These are phyloP conservation scores for Xylariaceae sp. DNA, from an alignment of 2,329 filamentous ascomycete species.

Conservation along the genomic window DNA sequence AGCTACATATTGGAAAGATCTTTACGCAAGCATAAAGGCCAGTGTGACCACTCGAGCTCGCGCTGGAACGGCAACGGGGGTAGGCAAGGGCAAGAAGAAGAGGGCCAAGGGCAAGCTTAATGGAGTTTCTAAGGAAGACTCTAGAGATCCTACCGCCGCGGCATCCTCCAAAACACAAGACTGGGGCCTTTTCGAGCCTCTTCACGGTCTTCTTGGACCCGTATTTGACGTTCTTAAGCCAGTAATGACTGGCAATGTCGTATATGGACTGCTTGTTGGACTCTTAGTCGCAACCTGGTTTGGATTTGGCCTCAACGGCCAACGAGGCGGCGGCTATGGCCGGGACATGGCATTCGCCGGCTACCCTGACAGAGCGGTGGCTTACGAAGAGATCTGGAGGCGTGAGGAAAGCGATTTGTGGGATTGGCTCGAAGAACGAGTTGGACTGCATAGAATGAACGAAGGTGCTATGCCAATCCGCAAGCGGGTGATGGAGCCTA, in stretches of 20 bases:
- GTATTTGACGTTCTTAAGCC: conserved; percentile 67
- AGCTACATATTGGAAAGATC: conserved; percentile 73
- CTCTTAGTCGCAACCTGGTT: conserved; percentile 75
- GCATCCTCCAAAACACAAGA: conserved; percentile 42
- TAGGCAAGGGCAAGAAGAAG: conserved; percentile 59
- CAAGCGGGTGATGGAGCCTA: conserved; percentile 51
- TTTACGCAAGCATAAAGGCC: conserved; percentile 71
- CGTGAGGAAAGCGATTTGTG: conserved; percentile 85
- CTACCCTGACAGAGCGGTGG: conserved; percentile 67
- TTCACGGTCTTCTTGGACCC: conserved; percentile 68
- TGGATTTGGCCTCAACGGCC: conserved; percentile 53
- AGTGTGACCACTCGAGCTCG: conserved; percentile 67
- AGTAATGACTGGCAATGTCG: conserved; percentile 71
- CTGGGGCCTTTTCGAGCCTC: conserved; percentile 82
- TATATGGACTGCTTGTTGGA: conserved; percentile 71
- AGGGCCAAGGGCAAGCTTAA: conserved; percentile 53
- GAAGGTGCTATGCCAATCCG: conserved; percentile 40
- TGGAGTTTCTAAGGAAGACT: conserved; percentile 43
- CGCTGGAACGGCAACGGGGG: conserved; percentile 45
- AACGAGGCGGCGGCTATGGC: conserved; percentile 37
- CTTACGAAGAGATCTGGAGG: conserved; percentile 92
- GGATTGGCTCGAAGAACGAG: conserved; percentile 88
- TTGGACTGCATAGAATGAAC: conserved; percentile 64
- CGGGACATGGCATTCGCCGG: conserved; percentile 40
- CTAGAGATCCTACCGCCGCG: conserved; percentile 39